phyloP scores from a whole-genome alignment of 2,329 filamentous ascomycete species.

The Ceratocystis albifundus region DNA sequence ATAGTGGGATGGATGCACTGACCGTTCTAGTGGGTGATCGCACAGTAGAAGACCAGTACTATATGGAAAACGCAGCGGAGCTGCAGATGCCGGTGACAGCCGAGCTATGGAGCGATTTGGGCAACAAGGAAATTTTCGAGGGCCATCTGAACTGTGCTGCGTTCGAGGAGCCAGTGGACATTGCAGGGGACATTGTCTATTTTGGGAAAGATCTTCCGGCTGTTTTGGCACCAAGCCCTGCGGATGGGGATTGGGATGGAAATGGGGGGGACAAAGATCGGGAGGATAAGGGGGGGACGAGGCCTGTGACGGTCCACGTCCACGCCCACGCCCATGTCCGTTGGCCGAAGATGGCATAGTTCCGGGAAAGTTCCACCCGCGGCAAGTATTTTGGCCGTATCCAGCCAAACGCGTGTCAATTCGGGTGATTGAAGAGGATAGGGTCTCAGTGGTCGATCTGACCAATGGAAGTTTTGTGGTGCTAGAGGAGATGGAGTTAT shows the following conservation, averaged over 20 bases:
- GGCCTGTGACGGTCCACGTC: neutral
- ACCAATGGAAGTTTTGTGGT: constrained; percentile 73
- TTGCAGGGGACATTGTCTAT: constrained; percentile 61
- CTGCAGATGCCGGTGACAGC: constrained; percentile 86
- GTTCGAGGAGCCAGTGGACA: constrained; percentile 83
- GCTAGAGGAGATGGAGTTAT: constrained; percentile 90
- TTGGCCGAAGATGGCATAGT: constrained; percentile 28
- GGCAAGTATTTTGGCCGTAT: constrained; percentile 73
- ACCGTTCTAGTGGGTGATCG: constrained; percentile 81
- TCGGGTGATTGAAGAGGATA: constrained; percentile 75
- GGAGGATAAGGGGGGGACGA: neutral
- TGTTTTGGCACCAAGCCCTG: constrained; percentile 33
- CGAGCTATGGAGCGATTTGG: constrained; percentile 80
- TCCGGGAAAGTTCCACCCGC: constrained; percentile 74
- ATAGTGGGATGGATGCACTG: constrained; percentile 74
- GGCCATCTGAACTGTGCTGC: constrained; percentile 94
- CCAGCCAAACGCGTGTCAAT: constrained; percentile 79
- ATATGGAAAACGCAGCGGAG: constrained; percentile 92
- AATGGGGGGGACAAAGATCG: too few species aligned
- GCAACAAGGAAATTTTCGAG: constrained; percentile 81
- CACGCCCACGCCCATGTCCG: neutral
- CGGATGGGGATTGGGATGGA: too few species aligned
- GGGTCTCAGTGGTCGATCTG: constrained; percentile 86
- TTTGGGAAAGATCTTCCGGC: constrained; percentile 55
- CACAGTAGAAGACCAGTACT: constrained; percentile 86